phyloP scores from a whole-genome alignment of 345 rosid genomes.

The Adansonia digitata region DNA sequence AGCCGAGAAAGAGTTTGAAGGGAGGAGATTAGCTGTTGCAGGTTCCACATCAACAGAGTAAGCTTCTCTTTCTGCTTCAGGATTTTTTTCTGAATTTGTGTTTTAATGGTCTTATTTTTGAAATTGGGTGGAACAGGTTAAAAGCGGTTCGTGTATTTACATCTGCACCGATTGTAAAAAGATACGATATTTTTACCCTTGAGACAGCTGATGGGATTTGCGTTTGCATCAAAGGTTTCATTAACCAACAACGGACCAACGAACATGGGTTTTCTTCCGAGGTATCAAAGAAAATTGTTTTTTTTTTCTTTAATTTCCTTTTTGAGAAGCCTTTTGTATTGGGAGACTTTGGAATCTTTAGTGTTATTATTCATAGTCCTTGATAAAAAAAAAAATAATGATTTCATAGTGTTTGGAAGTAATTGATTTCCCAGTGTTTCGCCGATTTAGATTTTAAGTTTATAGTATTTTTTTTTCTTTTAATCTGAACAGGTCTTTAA shows the following conservation, averaged over 20 bases:
- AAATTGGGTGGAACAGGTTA: slow-evolving; percentile 22
- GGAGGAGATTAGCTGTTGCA: slow-evolving; percentile 67
- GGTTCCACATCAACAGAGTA: slow-evolving; percentile 52
- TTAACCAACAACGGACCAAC: slow-evolving; percentile 40
- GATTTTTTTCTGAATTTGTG: neutral
- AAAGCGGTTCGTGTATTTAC: slow-evolving; percentile 52
- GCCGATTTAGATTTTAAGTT: neutral
- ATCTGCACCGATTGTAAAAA: slow-evolving; percentile 67
- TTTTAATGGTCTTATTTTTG: neutral
- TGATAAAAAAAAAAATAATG: neutral
- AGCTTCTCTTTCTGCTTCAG: slow-evolving; percentile 1
- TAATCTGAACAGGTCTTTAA: slow-evolving; percentile 40
- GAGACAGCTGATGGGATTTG: slow-evolving; percentile 61
- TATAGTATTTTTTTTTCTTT: neutral
- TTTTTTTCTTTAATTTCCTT: neutral
- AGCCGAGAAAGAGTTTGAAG: slow-evolving; percentile 38
- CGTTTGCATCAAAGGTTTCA: slow-evolving; percentile 49
- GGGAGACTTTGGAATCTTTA: neutral
- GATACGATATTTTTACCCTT: slow-evolving; percentile 53
- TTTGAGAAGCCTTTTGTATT: neutral
- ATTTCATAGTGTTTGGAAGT: neutral
- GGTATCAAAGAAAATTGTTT: slow-evolving; percentile 28
- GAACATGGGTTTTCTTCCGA: slow-evolving; percentile 56
- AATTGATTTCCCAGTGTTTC: neutral
- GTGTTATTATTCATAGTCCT: neutral